phyloP scores from a whole-genome alignment of 805 yeast genomes.

The Torulaspora quercuum region DNA sequence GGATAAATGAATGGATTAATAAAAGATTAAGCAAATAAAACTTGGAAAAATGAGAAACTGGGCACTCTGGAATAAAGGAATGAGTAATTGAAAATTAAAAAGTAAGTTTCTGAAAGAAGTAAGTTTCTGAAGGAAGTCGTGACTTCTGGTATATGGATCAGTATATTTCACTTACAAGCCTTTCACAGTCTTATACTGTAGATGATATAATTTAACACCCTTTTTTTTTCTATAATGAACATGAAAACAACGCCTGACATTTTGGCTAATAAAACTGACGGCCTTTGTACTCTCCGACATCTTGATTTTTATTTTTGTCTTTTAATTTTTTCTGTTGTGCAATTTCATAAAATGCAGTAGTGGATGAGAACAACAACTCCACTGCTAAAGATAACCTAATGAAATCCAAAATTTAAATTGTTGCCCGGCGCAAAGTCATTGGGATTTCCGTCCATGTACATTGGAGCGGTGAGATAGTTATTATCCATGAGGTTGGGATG shows the following conservation, averaged over 20 bases:
- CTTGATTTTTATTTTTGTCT: constrained; percentile 8
- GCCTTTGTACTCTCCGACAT: background rate
- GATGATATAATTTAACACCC: no score
- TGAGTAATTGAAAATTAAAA: constrained; percentile 2
- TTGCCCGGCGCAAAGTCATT: constrained; percentile 10
- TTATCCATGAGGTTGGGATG: constrained; percentile 13
- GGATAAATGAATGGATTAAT: constrained; percentile 7
- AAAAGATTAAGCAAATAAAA: constrained; percentile 10
- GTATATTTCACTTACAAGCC: no score
- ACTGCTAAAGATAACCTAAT: constrained; percentile 4
- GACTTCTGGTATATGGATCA: no score
- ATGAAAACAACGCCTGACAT: constrained; percentile 8
- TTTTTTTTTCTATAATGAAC: constrained; percentile 8
- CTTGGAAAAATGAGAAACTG: no score
- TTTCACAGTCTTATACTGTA: no score
- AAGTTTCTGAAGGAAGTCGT: no score
- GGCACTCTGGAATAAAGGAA: constrained; percentile 4
- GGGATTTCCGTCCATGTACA: constrained; percentile 14
- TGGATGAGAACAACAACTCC: constrained; percentile 5
- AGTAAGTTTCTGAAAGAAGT: no score
- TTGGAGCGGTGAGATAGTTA: constrained; percentile 11
- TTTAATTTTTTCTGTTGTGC: background rate
- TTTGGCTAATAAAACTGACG: constrained; percentile 1
- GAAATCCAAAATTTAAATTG: constrained; percentile 14
- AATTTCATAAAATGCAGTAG: constrained; percentile 8